Evolutionary conservation across 805 yeast species (phyloP).

Genomic region (Wickerhamomyces sydowiorum): DNA sequence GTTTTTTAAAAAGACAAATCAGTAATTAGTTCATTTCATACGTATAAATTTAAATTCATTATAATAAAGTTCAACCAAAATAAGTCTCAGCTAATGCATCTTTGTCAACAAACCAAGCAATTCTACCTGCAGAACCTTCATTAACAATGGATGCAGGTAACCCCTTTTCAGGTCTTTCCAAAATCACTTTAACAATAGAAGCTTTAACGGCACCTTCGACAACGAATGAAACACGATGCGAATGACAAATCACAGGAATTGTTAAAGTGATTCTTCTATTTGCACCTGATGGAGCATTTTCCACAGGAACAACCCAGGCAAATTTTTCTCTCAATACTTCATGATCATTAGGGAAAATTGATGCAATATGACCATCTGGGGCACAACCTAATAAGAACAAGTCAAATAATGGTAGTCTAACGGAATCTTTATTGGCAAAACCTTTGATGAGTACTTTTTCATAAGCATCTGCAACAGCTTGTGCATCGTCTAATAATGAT

Average conservation of each 20-base stretch:
- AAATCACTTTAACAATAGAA: constrained; percentile 80
- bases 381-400: constrained; percentile 91
- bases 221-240: constrained; percentile 88
- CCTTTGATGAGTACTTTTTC: constrained; percentile 82
- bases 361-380: constrained; percentile 97
- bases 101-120: constrained; percentile 95
- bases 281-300: constrained; percentile 88
- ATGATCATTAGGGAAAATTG: constrained; percentile 85
- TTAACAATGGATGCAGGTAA: constrained; percentile 90
- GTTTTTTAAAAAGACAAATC: no score
- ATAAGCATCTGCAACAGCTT: constrained; percentile 90
- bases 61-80: constrained; percentile 37
- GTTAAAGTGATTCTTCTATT: constrained; percentile 81
- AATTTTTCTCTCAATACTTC: constrained; percentile 81
- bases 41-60: no score
- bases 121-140: constrained; percentile 95
- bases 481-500: constrained; percentile 66
- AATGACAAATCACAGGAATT: constrained; percentile 91
- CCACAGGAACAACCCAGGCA: constrained; percentile 95
- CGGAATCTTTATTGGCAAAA: constrained; percentile 95
- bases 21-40: no score
- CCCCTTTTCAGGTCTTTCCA: constrained; percentile 97
- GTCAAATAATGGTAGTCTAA: constrained; percentile 92
- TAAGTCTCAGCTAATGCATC: constrained; percentile 70
- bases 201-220: constrained; percentile 97